These are phyloP conservation scores for Zygosaccharomyces bailii DNA, from an alignment of 805 yeast genomes.

Conservation along the genomic window DNA sequence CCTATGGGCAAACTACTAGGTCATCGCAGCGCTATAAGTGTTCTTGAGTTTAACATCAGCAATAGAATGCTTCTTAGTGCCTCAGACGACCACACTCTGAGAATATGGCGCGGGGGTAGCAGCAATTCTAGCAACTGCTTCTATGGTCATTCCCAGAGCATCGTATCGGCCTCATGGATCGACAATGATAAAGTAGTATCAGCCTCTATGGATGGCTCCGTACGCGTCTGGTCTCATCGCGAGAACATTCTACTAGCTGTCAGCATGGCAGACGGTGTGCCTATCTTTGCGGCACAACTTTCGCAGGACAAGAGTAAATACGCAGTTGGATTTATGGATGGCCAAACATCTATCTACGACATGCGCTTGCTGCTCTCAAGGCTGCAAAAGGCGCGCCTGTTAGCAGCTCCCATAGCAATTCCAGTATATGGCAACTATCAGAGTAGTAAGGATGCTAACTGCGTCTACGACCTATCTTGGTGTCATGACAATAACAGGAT, in stretches of 20 bases:
- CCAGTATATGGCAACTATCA: constrained; percentile 28
- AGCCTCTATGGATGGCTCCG: constrained; percentile 67
- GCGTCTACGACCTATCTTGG: constrained; percentile 39
- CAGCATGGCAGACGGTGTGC: constrained; percentile 45
- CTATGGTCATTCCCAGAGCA: constrained; percentile 55
- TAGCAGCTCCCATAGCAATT: constrained; percentile 25
- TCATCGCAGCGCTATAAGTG: constrained; percentile 58
- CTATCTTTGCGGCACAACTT: constrained; percentile 52
- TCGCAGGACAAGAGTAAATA: constrained; percentile 48
- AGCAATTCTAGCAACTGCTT: constrained; percentile 48
- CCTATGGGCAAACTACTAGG: constrained; percentile 58
- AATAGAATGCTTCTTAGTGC: constrained; percentile 63
- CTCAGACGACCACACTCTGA: constrained; percentile 70
- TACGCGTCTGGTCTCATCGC: constrained; percentile 61
- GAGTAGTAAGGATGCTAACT: constrained; percentile 24
- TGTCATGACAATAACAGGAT: constrained; percentile 27
- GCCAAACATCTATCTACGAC: constrained; percentile 54
- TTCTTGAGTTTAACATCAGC: constrained; percentile 49
- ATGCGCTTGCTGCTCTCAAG: constrained; percentile 23
- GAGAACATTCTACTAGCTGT: constrained; percentile 25
- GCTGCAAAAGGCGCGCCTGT: constrained; percentile 13
- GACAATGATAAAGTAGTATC: constrained; percentile 42
- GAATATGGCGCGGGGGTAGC: constrained; percentile 71
- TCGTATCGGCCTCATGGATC: constrained; percentile 57
- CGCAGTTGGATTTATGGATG: constrained; percentile 66